Percentiles rank a stretch among this genome's conserved stretches.
phyloP scores from a whole-genome alignment of 2,329 filamentous ascomycete genomes.

The Fusarium equiseti region DNA sequence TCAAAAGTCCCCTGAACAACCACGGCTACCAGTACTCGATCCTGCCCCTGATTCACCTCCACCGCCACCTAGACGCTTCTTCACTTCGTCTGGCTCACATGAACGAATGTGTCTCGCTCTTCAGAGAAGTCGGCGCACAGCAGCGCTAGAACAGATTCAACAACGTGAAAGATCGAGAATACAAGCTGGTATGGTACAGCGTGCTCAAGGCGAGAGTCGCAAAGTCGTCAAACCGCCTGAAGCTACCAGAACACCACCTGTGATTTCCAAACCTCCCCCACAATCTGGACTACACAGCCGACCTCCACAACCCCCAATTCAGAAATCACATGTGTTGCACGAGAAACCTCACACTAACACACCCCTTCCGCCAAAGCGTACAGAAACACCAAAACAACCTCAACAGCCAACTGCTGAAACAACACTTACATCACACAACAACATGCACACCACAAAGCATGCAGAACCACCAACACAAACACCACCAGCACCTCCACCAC shows the following conservation, averaged over 20 bases:
- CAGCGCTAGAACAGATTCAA: conserved; percentile 49
- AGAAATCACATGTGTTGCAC: background rate
- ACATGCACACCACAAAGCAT: background rate
- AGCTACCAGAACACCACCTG: background rate
- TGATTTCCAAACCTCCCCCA: background rate
- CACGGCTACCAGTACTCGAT: conserved; percentile 28
- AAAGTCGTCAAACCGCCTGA: conserved; percentile 1
- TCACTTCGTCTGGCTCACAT: conserved; percentile 54
- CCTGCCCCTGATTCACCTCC: conserved; percentile 20
- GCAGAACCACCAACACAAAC: conserved; percentile 4
- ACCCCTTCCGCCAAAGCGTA: background rate
- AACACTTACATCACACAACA: background rate
- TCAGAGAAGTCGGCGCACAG: conserved; percentile 52
- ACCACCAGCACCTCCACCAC: background rate
- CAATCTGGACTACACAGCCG: background rate
- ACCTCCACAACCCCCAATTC: conserved; percentile 1
- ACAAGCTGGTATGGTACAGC: conserved; percentile 36
- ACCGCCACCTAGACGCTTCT: conserved; percentile 49
- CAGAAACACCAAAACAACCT: background rate
- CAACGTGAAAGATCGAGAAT: conserved; percentile 43
- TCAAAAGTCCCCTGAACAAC: conserved; percentile 17
- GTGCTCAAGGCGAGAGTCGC: conserved; percentile 27
- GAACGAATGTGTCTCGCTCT: conserved; percentile 53
- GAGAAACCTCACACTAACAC: conserved; percentile 7
- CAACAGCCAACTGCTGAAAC: background rate